Evolutionary conservation across 1,139 yeast species (phyloP).

Genomic region (Candida sp.): DNA sequence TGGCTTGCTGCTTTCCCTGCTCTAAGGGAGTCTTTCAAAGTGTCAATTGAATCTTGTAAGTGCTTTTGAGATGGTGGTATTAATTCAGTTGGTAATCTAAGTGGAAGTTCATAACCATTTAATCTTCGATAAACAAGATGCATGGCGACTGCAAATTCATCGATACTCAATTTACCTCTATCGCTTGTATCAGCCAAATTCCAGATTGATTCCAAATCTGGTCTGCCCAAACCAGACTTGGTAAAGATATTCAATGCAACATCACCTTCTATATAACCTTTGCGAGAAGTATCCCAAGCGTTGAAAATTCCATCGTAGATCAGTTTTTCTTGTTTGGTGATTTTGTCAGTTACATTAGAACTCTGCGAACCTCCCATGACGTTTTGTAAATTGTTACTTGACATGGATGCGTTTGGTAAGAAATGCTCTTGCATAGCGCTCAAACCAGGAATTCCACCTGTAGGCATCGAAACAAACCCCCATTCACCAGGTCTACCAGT

Average conservation of each 20-base stretch:
- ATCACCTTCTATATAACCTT: constrained; percentile 75
- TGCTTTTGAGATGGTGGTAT: constrained; percentile 78
- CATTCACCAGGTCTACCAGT: constrained; percentile 81
- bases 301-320: constrained; percentile 84
- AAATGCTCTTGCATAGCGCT: constrained; percentile 73
- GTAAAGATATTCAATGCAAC: constrained; percentile 85
- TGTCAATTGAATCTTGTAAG: constrained; percentile 41
- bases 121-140: constrained; percentile 73
- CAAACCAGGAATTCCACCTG: constrained; percentile 74
- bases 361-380: constrained; percentile 51
- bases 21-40: constrained; percentile 42
- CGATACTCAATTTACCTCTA: constrained; percentile 69
- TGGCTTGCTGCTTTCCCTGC: constrained; percentile 38
- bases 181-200: constrained; percentile 70
- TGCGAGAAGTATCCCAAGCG: constrained; percentile 75
- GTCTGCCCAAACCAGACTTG: constrained; percentile 83
- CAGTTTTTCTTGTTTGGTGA: constrained; percentile 81
- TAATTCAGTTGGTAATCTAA: constrained; percentile 66
- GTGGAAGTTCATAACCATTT: constrained; percentile 74
- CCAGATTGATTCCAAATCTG: constrained; percentile 90
- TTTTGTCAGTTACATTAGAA: constrained; percentile 66
- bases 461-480: constrained; percentile 75
- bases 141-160: constrained; percentile 83
- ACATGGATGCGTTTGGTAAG: constrained; percentile 57
- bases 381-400: constrained; percentile 42